phyloP scores from a whole-genome alignment of 257 asterid genomes.

The Anisodus tanguticus region DNA sequence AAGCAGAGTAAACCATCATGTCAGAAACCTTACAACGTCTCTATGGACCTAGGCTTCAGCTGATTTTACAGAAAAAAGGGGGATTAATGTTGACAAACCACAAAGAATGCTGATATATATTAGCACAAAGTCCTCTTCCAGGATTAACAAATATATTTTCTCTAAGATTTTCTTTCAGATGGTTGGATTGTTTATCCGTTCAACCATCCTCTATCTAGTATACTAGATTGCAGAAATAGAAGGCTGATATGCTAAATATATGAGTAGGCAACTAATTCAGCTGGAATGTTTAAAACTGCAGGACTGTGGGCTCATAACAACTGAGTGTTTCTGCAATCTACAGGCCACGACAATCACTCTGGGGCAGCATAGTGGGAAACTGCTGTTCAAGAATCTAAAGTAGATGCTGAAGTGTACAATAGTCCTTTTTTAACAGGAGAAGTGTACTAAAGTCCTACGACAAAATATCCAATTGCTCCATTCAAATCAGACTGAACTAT shows the following conservation, averaged over 20 bases:
- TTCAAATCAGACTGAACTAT: conserved; percentile 1
- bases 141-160: neutral
- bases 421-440: neutral
- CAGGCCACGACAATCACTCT: neutral
- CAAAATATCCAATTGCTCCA: neutral
- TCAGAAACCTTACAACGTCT: neutral
- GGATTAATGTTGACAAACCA: neutral
- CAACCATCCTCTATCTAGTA: neutral
- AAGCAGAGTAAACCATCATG: neutral
- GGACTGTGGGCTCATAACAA: neutral
- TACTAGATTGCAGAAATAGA: conserved; percentile 12
- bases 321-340: neutral
- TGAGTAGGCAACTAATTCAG: neutral
- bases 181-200: neutral
- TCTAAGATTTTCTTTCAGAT: neutral
- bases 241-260: conserved; percentile 15
- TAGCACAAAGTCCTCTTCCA: neutral
- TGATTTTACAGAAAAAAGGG: conserved; percentile 15
- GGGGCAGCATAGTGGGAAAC: neutral
- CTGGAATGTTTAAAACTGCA: conserved; percentile 6
- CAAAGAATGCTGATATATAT: neutral
- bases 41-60: neutral
- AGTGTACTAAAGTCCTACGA: neutral
- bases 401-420: neutral
- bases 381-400: neutral